A percentile compares a stretch with the other conserved stretches of the same genome.
Evolutionary conservation across 495 filamentous ascomycete species (phyloP).

Genomic region (Hamigera avellanea): DNA sequence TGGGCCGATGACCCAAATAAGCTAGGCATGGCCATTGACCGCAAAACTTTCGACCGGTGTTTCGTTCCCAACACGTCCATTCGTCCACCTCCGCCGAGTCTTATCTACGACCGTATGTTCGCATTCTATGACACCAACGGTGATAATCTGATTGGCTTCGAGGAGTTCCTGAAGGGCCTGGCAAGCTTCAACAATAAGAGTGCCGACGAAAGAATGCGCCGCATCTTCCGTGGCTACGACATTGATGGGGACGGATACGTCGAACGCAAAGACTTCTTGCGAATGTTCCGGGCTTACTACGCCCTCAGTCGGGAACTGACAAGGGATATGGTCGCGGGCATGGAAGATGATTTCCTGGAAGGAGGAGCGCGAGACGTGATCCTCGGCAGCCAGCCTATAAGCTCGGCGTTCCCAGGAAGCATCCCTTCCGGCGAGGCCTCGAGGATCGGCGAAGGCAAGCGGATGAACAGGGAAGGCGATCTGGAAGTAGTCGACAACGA

Average conservation of each 20-base stretch:
- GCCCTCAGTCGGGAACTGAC: conserved; percentile 76
- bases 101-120: conserved; percentile 94
- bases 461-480: conserved; percentile 44
- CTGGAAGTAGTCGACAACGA: conserved; percentile 45
- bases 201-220: conserved; percentile 50
- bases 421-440: conserved; percentile 49
- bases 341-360: conserved; percentile 70
- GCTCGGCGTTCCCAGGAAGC: conserved; percentile 54
- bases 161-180: conserved; percentile 80
- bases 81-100: conserved; percentile 65
- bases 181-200: conserved; percentile 65
- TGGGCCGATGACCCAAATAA: conserved; percentile 74
- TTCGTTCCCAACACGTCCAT: conserved; percentile 73
- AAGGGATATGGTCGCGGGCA: conserved; percentile 65
- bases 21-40: conserved; percentile 73
- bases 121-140: conserved; percentile 86
- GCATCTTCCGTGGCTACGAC: conserved; percentile 84
- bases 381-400: conserved; percentile 65
- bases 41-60: conserved; percentile 80
- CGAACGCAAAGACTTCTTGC: conserved; percentile 77
- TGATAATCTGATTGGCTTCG: conserved; percentile 85
- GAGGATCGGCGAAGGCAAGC: conserved; percentile 53
- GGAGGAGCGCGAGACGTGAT: conserved; percentile 65
- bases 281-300: conserved; percentile 86
- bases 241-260: conserved; percentile 83